These are phyloP conservation scores for Yamadazyma laniorum DNA, from an alignment of 805 yeast genomes.

Conservation along the genomic window DNA sequence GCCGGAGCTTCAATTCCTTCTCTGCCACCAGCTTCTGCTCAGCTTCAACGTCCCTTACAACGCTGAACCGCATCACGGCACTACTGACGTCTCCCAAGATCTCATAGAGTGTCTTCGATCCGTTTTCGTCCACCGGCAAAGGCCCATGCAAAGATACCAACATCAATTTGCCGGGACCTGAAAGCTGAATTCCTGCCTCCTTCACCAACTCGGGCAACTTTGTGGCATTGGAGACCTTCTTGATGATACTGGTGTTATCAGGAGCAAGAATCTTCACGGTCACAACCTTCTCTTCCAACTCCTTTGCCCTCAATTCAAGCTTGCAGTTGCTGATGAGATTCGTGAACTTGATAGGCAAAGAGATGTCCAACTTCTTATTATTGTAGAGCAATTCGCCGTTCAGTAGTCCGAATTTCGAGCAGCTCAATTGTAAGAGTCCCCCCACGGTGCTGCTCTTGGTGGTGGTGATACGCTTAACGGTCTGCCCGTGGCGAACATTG, in stretches of 20 bases:
- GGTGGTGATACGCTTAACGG: slow-evolving; percentile 28
- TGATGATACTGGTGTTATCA: slow-evolving; percentile 1
- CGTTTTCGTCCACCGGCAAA: slow-evolving; percentile 1
- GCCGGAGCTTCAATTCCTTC: slow-evolving; percentile 18
- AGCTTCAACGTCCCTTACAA: slow-evolving; percentile 13
- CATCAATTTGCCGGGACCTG: background rate
- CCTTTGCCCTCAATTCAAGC: slow-evolving; percentile 19
- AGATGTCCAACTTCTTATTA: slow-evolving; percentile 29
- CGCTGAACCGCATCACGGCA: slow-evolving; percentile 25
- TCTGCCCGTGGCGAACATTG: slow-evolving; percentile 23
- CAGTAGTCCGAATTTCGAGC: slow-evolving; percentile 26
- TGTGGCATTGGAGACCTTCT: slow-evolving; percentile 7
- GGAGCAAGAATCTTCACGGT: slow-evolving; percentile 9
- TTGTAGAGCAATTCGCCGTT: slow-evolving; percentile 27
- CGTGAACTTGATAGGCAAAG: slow-evolving; percentile 33
- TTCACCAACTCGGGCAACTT: slow-evolving; percentile 4
- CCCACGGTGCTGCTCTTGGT: slow-evolving; percentile 25
- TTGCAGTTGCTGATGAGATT: slow-evolving; percentile 34
- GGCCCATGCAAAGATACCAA: slow-evolving; percentile 5
- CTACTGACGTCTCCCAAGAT: slow-evolving; percentile 22
- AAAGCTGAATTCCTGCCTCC: background rate
- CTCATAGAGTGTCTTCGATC: background rate
- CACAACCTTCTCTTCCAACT: slow-evolving; percentile 9
- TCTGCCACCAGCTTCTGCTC: slow-evolving; percentile 23
- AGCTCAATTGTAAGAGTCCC: slow-evolving; percentile 22